Percentiles rank a stretch among this genome's conserved stretches.
Evolutionary conservation across 306 rosid species (phyloP).

Genomic region (Castanopsis chinensis): DNA sequence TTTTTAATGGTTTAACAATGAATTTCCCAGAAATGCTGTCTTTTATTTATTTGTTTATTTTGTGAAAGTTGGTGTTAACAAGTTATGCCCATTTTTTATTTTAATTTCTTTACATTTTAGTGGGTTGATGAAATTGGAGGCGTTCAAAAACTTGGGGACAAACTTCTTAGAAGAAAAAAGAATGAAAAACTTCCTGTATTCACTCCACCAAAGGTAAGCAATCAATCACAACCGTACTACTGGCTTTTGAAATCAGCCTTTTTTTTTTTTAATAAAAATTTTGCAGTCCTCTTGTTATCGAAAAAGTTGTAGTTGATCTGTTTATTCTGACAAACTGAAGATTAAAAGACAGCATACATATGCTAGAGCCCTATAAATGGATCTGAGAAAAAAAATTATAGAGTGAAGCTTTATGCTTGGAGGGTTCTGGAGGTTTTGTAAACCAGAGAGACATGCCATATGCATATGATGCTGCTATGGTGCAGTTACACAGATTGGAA

Average conservation of each 20-base stretch:
- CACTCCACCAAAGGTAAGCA: slow-evolving; percentile 79
- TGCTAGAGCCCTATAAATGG: not conserved
- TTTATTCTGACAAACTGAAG: not conserved
- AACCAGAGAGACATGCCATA: no score
- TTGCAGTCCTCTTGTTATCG: no score
- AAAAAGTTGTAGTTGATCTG: no score
- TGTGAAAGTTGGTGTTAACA: slow-evolving; percentile 7
- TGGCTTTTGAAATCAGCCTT: slow-evolving; percentile 4
- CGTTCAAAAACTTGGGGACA: slow-evolving; percentile 62
- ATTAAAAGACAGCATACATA: not conserved
- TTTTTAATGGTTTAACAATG: not conserved
- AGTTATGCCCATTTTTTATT: slow-evolving; percentile 20
- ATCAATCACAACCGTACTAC: not conserved
- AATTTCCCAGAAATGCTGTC: not conserved
- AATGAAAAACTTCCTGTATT: slow-evolving; percentile 67
- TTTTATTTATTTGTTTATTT: not conserved
- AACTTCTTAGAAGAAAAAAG: slow-evolving; percentile 61
- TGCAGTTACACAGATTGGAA: no score
- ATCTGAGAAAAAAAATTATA: not conserved
- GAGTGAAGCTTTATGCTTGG: not conserved
- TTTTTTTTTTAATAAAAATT: not conserved
- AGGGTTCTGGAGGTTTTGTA: no score
- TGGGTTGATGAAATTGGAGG: slow-evolving; percentile 96
- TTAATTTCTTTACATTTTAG: slow-evolving; percentile 37
- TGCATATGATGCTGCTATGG: no score